Evolutionary conservation across 2,329 filamentous ascomycete genomes (phyloP).

Genomic region (Aspergillus glaucus): DNA sequence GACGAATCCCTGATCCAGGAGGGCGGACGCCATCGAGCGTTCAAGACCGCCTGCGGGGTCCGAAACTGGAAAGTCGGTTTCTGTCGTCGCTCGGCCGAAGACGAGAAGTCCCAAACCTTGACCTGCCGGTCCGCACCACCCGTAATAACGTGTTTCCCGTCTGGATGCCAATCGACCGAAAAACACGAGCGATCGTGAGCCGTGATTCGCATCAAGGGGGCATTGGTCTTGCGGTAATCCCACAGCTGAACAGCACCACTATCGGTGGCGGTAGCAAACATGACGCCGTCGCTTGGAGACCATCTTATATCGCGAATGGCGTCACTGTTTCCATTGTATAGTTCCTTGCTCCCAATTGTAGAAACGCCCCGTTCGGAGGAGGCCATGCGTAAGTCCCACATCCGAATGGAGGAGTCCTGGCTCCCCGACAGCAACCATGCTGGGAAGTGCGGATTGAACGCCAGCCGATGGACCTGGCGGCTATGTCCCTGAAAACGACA

Average conservation of each 20-base stretch:
- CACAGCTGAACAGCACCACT: constrained; percentile 58
- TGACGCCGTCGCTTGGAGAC: constrained; percentile 57
- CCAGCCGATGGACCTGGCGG: constrained; percentile 60
- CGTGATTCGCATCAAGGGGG: constrained; percentile 54
- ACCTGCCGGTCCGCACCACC: constrained; percentile 58
- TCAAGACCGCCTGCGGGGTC: constrained; percentile 56
- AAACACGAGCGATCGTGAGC: constrained; percentile 57
- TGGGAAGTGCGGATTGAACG: constrained; percentile 58
- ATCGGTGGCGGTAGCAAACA: constrained; percentile 60
- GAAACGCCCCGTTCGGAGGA: constrained; percentile 43
- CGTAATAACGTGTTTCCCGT: constrained; percentile 58
- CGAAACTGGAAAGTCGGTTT: constrained; percentile 55
- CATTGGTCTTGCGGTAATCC: constrained; percentile 54
- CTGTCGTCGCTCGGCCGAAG: constrained; percentile 49
- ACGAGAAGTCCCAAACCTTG: constrained; percentile 59
- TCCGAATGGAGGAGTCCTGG: constrained; percentile 57
- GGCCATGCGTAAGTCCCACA: constrained; percentile 58
- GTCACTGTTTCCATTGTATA: constrained; percentile 53
- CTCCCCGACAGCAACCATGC: constrained; percentile 58
- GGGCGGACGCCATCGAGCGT: constrained; percentile 57
- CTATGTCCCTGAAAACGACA: constrained; percentile 59
- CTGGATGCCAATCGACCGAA: constrained; percentile 61
- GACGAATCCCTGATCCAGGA: constrained; percentile 48
- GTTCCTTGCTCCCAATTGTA: constrained; percentile 49
- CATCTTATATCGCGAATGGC: constrained; percentile 59